Conservation (phyloP, 2,329 filamentous ascomycete genomes). For the Metarhizium guizhouense region DNA sequence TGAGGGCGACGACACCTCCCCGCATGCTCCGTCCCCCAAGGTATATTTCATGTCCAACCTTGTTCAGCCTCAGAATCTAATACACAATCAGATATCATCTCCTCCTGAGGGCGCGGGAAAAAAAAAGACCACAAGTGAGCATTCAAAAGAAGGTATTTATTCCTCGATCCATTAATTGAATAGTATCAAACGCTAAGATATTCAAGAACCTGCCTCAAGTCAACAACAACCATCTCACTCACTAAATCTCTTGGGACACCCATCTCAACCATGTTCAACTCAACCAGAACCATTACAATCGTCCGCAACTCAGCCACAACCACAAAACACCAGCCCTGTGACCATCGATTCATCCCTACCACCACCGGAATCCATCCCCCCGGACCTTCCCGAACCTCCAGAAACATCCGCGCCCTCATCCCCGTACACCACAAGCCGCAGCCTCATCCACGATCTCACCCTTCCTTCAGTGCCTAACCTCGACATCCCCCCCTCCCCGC, state of each 20-base stretch:
- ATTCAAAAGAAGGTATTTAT: background rate
- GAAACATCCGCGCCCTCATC: slow-evolving; percentile 36
- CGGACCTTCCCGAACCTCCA: slow-evolving; percentile 11
- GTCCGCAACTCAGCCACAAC: background rate
- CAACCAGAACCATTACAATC: background rate
- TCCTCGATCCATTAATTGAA: background rate
- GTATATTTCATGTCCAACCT: background rate
- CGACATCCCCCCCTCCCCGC: slow-evolving; percentile 65
- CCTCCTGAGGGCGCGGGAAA: background rate
- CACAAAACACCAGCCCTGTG: slow-evolving; percentile 17
- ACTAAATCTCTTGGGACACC: background rate
- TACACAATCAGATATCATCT: background rate
- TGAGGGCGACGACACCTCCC: slow-evolving; percentile 31
- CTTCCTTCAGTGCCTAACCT: slow-evolving; percentile 64
- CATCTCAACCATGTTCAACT: background rate
- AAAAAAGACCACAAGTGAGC: background rate
- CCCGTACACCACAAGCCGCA: slow-evolving; percentile 58
- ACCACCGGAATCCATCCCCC: slow-evolving; percentile 15
- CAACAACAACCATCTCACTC: background rate
- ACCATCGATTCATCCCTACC: slow-evolving; percentile 32
- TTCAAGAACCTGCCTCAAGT: background rate
- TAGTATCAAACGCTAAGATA: background rate
- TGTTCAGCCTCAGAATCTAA: background rate
- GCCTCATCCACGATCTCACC: slow-evolving; percentile 61
- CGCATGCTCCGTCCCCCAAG: background rate